Conservation (phyloP, 2,329 filamentous ascomycete genomes). For the Ophiocordyceps camponoti-rufipedis region DNA sequence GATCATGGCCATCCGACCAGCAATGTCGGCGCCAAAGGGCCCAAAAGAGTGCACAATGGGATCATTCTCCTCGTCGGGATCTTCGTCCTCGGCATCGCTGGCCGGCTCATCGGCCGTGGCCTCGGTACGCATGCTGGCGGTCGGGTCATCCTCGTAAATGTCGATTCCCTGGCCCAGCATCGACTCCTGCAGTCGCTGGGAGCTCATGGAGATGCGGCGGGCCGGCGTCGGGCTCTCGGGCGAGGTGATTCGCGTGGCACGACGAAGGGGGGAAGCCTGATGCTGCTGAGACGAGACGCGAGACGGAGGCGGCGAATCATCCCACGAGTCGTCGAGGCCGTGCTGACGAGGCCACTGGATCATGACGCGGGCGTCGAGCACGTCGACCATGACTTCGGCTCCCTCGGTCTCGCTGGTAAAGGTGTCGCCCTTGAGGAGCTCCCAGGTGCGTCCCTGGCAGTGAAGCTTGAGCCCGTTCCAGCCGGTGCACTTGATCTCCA, state of each 20-base stretch:
- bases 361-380: slow-evolving; percentile 80
- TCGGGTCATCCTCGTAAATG: slow-evolving; percentile 54
- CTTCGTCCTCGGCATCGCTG: slow-evolving; percentile 39
- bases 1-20: slow-evolving; percentile 68
- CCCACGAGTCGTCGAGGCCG: slow-evolving; percentile 52
- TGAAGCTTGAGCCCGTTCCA: slow-evolving; percentile 94
- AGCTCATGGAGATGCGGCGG: slow-evolving; percentile 14
- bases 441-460: slow-evolving; percentile 74
- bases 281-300: slow-evolving; percentile 12
- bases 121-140: slow-evolving; percentile 33
- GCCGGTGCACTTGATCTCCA: slow-evolving; percentile 80
- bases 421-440: slow-evolving; percentile 70
- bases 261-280: slow-evolving; percentile 43
- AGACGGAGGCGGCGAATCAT: slow-evolving; percentile 36
- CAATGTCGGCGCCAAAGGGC: slow-evolving; percentile 70
- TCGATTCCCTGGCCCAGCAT: slow-evolving; percentile 25
- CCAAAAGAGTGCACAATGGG: slow-evolving; percentile 85
- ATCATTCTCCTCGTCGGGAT: slow-evolving; percentile 87
- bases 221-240: slow-evolving; percentile 50
- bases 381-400: slow-evolving; percentile 85
- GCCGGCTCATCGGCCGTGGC: slow-evolving; percentile 34
- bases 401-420: slow-evolving; percentile 81
- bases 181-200: slow-evolving; percentile 21
- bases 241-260: slow-evolving; percentile 42
- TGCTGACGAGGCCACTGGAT: slow-evolving; percentile 60